Evolutionary conservation across 371 early-diverging fungal genomes (phyloP).

Genomic region (Mortierella sp.): DNA sequence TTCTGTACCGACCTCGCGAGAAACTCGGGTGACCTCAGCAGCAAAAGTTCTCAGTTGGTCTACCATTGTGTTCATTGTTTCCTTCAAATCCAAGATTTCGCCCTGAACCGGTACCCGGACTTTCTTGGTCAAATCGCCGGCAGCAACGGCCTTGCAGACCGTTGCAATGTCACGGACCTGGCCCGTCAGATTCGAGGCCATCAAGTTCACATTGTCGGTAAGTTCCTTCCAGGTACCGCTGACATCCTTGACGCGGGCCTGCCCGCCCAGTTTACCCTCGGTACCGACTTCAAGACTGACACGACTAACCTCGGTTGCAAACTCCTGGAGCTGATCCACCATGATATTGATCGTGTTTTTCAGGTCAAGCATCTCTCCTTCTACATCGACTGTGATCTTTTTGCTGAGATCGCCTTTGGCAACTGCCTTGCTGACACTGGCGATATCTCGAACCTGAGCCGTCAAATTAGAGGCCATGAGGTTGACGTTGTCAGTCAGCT

Average conservation of each 20-base stretch:
- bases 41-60: slow-evolving; percentile 28
- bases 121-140: slow-evolving; percentile 58
- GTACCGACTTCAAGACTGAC: slow-evolving; percentile 68
- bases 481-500: slow-evolving; percentile 64
- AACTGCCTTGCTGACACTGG: too few species aligned
- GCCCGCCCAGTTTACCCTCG: too few species aligned
- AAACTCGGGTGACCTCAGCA: slow-evolving; percentile 17
- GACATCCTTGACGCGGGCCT: too few species aligned
- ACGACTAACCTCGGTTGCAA: slow-evolving; percentile 73
- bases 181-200: slow-evolving; percentile 62
- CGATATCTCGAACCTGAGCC: slow-evolving; percentile 59
- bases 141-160: slow-evolving; percentile 65
- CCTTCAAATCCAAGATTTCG: slow-evolving; percentile 73
- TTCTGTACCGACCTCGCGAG: slow-evolving; percentile 68
- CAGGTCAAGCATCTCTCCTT: slow-evolving; percentile 72
- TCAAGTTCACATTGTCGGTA: too few species aligned
- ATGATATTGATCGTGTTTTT: too few species aligned
- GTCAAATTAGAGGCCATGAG: slow-evolving; percentile 59
- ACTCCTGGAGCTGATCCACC: slow-evolving; percentile 63
- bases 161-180: slow-evolving; percentile 67
- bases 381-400: slow-evolving; percentile 60
- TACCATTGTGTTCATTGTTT: slow-evolving; percentile 72
- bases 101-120: slow-evolving; percentile 57
- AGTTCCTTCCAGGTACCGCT: too few species aligned
- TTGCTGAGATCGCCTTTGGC: too few species aligned